Base-by-base conservation (phyloP, 768 basidiomycete genomes). In the Megacollybia marginata region DNA sequence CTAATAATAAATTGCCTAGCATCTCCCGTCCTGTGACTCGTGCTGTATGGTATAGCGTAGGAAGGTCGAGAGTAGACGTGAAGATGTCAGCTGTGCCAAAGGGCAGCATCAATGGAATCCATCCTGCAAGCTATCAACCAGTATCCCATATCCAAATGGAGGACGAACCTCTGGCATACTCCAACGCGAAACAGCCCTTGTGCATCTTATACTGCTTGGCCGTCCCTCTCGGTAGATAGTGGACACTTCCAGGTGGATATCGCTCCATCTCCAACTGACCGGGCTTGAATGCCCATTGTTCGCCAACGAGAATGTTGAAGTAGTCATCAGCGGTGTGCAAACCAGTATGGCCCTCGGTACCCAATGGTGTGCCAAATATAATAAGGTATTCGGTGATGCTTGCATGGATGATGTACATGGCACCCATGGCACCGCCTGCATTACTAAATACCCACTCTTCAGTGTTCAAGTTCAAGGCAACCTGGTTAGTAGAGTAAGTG, bases 131-230 rank as follows among this genome's bases (percentile, higher is more conserved):
- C 8, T 47, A n/a, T 35, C 42, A 48, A 28, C 20, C 13, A 40
- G 15, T 15, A 36, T 13, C 31, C 33, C 50, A 12, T 10, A 48
- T 32, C 20, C 10, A 32, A 36, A 44, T 31, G 36, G 9, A 44
- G n/a, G 7, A 69, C 77, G 35, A 57, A 93, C 95, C 95, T 65
- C 86, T 67, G 38, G 94, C 95, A 58, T 95, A 93, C 66, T 99
- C 96, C 55, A 99, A 68, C 8, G 96, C 96, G 64, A 91, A 98
- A 63, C 91, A 95, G 12, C 92, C 93, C 52, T 93, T 80, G 60
- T 91, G 91, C 88, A 97, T 94, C 66, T 94, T 95, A 69, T 98
- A 98, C 67, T 99, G 96, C 73, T 96, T 97, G 49, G 82, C 85
- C 2, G 79, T 76, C 5, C 92, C 92, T 35, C 95, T 72, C 9